Evolutionary conservation across 1,284 basidiomycete species (phyloP).

Genomic region (Crocinoboletus sp.): DNA sequence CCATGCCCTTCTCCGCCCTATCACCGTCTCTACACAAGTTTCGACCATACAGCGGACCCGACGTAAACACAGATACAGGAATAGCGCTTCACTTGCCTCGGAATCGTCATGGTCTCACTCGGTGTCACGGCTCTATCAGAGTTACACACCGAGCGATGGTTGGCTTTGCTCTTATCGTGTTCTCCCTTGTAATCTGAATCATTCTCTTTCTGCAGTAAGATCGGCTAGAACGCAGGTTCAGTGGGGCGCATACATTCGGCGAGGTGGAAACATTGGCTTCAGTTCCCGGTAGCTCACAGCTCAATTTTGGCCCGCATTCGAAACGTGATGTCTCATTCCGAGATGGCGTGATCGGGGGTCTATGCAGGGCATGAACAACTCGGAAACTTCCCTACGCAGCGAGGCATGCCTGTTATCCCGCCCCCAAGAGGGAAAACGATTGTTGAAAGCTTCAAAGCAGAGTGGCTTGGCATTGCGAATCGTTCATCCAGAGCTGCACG

Average conservation of each 20-base stretch:
- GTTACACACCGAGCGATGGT: neutral
- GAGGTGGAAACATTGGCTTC: neutral
- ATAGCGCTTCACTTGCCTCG: neutral
- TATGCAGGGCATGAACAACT: neutral
- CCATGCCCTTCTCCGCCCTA: neutral
- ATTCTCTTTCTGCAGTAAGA: neutral
- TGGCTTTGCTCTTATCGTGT: neutral
- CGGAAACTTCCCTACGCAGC: neutral
- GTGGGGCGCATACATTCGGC: neutral
- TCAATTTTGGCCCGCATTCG: no score
- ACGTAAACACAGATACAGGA: neutral
- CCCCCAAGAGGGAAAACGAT: neutral
- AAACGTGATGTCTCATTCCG: neutral
- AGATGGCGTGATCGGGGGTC: neutral
- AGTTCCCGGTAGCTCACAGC: no score
- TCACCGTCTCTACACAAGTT: slow-evolving; percentile 2
- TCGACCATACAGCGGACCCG: neutral
- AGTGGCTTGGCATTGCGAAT: neutral
- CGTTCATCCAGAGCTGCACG: no score
- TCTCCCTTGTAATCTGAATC: no score
- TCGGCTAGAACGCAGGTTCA: neutral
- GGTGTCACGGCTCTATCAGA: no score
- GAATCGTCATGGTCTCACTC: no score
- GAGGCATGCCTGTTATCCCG: neutral
- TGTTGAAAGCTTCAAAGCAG: neutral